Conservation (phyloP, 768 basidiomycete genomes). For the Crepidotus variabilis region DNA sequence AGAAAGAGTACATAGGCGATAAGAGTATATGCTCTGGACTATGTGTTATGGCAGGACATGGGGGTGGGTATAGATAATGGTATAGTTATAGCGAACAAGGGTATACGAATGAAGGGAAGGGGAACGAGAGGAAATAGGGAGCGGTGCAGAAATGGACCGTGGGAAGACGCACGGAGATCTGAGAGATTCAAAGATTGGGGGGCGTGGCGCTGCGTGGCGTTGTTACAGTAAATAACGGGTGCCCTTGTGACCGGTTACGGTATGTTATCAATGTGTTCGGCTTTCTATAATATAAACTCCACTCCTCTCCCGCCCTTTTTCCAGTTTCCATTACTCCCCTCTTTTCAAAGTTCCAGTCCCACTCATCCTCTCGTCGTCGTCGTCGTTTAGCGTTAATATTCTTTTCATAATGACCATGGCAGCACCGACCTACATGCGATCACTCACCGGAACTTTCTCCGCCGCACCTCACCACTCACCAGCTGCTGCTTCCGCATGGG, state of each 20-base stretch:
- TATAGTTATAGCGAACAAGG: not conserved
- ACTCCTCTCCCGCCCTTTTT: not conserved
- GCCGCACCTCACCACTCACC: conserved; percentile 9
- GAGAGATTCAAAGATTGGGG: not conserved
- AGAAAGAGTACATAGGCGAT: no score
- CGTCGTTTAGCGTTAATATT: not conserved
- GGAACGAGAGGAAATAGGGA: not conserved
- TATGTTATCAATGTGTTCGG: not conserved
- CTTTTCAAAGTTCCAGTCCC: not conserved
- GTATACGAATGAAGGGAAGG: not conserved
- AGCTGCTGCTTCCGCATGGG: conserved; percentile 6
- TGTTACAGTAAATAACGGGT: not conserved
- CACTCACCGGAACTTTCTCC: conserved; percentile 6
- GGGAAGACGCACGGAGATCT: not conserved
- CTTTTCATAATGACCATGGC: conserved; percentile 2
- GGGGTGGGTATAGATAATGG: not conserved
- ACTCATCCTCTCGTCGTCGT: not conserved
- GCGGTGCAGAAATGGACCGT: not conserved
- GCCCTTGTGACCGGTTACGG: not conserved
- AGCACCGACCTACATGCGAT: conserved; percentile 9
- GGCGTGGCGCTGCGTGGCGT: not conserved
- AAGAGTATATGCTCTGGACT: no score
- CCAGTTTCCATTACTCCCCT: not conserved
- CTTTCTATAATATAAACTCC: not conserved
- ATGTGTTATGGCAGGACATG: no score